Base-by-base conservation (phyloP, 345 rosid genomes). In the Syzygium oleosum region DNA sequence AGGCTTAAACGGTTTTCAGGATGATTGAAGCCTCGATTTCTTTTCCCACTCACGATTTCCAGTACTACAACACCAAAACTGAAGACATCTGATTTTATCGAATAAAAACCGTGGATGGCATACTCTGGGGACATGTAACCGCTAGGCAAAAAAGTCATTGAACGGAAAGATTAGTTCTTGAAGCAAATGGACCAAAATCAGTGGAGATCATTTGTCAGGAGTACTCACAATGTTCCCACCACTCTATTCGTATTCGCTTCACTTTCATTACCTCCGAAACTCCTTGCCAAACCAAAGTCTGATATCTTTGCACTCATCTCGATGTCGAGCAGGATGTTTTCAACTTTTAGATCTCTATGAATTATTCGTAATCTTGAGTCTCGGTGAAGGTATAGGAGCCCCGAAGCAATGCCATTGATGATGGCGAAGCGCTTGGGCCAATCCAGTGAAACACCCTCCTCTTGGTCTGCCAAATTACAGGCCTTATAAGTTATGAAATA, bases 51-150 rank as follows among this genome's bases (percentile, higher is more conserved):
- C 54, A 91, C 84, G 56, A 91, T 91, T 87, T 91, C 93, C 22
- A 91, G 54, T 38, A 90, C 84, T 12, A 91, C 31, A 19, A 91
- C 90, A 2, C 93, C 93, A 10, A 88, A 91, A 79, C 93, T 91
- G 77, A 88, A 90, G 5, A 91, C 87, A 86, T 90, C 91, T 52
- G 91, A 90, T 85, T 91, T 91, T 5, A 86, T 83, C 4, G 91
- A 90, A 87, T 63, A 89, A 11, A n/a, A 84, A 21, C 91, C 91
- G 43, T 52, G 84, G 1, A 86, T 80, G 80, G 85, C 88, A 55
- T 91, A 91, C 65, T 91, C 91, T 14, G 91, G 91, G 80, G 93
- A 79, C 90, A 90, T 91, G 88, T 90, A 91, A 65, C 93, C 90
- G 1, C 93, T 91, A 89, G 56, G 79, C 79, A 34, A 68, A 34